Evolutionary conservation across 768 basidiomycete species (phyloP).

Genomic region (Mycena crocata): DNA sequence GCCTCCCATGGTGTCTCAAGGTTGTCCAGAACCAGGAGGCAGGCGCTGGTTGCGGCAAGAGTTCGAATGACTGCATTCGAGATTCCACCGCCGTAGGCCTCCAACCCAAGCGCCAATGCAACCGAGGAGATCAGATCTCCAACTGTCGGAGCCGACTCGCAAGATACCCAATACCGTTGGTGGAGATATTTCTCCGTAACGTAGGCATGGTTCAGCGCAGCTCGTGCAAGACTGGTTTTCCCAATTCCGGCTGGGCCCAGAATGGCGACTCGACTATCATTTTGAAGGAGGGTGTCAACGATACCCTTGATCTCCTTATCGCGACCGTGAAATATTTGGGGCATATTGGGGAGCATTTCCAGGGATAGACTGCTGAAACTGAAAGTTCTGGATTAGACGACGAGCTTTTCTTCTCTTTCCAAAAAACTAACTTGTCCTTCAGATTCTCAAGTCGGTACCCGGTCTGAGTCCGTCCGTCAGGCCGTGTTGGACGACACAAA

Average conservation of each 20-base stretch:
- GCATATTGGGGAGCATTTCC: not conserved
- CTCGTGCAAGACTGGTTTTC: not conserved
- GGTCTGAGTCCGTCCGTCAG: too few species aligned
- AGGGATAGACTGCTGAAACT: too few species aligned
- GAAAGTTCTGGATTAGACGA: too few species aligned
- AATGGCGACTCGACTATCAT: not conserved
- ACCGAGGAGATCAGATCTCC: not conserved
- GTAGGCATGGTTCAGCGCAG: slow-evolving; percentile 1
- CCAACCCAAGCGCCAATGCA: not conserved
- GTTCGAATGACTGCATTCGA: not conserved
- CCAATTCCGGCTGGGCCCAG: slow-evolving; percentile 1
- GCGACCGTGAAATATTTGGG: slow-evolving; percentile 1
- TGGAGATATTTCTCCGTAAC: not conserved
- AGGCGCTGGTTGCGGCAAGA: not conserved
- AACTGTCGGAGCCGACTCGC: not conserved
- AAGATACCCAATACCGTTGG: not conserved
- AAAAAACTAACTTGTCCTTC: too few species aligned
- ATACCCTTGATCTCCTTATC: not conserved
- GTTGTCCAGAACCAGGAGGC: slow-evolving; percentile 3
- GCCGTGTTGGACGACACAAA: too few species aligned
- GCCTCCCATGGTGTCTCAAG: slow-evolving; percentile 11
- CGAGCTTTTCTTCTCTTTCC: too few species aligned
- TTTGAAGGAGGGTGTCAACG: not conserved
- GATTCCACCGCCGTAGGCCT: too few species aligned
- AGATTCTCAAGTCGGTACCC: too few species aligned